Percentiles rank a stretch among this genome's conserved stretches.
Evolutionary conservation across 768 basidiomycete species (phyloP).

Genomic region (Lactarius hengduanensis): DNA sequence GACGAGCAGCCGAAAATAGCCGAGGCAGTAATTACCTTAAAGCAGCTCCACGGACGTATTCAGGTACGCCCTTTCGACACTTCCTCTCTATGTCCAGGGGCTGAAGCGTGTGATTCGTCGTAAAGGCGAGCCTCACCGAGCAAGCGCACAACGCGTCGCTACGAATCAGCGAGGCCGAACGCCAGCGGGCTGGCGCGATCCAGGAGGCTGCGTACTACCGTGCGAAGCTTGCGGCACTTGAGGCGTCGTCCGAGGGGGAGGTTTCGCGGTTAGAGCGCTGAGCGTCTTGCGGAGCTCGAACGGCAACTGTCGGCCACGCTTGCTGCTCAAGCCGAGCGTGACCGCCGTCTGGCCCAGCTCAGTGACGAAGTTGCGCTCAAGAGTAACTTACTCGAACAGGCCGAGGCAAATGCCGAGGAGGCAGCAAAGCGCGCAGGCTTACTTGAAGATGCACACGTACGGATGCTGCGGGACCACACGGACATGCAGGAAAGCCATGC

Average conservation of each 20-base stretch:
- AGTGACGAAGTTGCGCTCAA: conserved; percentile 72
- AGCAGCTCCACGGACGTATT: conserved; percentile 82
- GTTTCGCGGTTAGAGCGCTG: conserved; percentile 69
- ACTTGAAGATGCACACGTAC: conserved; percentile 66
- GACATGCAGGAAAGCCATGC: conserved; percentile 67
- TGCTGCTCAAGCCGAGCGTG: conserved; percentile 61
- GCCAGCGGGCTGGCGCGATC: conserved; percentile 69
- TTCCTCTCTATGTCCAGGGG: neutral
- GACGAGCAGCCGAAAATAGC: conserved; percentile 54
- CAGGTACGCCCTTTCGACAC: conserved; percentile 55
- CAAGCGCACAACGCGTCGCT: conserved; percentile 79
- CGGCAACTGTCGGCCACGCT: conserved; percentile 59
- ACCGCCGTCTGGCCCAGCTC: conserved; percentile 71
- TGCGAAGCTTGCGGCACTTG: conserved; percentile 87
- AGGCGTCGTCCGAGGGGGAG: conserved; percentile 65
- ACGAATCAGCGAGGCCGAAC: conserved; percentile 75
- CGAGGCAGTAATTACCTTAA: conserved; percentile 78
- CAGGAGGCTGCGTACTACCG: conserved; percentile 97
- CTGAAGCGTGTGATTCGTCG: neutral
- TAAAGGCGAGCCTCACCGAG: conserved; percentile 65
- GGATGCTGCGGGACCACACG: conserved; percentile 59
- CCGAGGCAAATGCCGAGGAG: conserved; percentile 74
- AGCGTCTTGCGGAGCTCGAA: conserved; percentile 75
- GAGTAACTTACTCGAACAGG: conserved; percentile 72
- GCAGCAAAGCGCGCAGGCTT: conserved; percentile 73